Percentiles rank a stretch among this genome's conserved stretches.
These are phyloP conservation scores for Isoetes taiwanensis DNA, from an alignment of 75 land plant genomes.

Conservation along the genomic window DNA sequence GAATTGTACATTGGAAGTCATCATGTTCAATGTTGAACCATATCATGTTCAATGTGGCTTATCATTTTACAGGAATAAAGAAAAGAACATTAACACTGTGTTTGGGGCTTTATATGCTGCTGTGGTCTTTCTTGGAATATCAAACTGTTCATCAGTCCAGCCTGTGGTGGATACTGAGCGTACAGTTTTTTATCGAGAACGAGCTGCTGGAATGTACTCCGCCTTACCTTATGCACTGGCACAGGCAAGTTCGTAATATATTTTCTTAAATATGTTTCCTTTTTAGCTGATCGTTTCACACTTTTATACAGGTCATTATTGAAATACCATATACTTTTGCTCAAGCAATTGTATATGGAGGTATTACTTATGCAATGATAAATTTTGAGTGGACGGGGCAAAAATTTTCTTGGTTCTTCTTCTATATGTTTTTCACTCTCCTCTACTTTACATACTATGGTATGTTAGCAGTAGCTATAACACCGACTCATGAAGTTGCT, in stretches of 20 bases:
- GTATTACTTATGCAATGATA: neutral
- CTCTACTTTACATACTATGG: conserved; percentile 7
- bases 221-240: conserved; percentile 1
- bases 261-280: too few species aligned
- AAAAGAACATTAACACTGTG: neutral
- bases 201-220: conserved; percentile 9
- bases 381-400: neutral
- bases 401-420: neutral
- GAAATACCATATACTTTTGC: neutral
- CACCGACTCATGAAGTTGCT: neutral
- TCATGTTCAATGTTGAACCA: too few species aligned
- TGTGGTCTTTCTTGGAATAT: neutral
- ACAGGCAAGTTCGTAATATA: too few species aligned
- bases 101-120: conserved; percentile 2
- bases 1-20: too few species aligned
- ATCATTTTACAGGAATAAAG: too few species aligned
- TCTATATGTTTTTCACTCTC: neutral
- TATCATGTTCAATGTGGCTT: too few species aligned
- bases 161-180: neutral
- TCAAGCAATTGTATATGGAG: neutral
- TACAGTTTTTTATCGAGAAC: conserved; percentile 6
- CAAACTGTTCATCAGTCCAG: neutral
- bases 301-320: neutral
- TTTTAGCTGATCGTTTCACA: too few species aligned
- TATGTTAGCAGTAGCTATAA: neutral